Evolutionary conservation across 1,284 basidiomycete species (phyloP).

Genomic region (Cryptococcus floricola): DNA sequence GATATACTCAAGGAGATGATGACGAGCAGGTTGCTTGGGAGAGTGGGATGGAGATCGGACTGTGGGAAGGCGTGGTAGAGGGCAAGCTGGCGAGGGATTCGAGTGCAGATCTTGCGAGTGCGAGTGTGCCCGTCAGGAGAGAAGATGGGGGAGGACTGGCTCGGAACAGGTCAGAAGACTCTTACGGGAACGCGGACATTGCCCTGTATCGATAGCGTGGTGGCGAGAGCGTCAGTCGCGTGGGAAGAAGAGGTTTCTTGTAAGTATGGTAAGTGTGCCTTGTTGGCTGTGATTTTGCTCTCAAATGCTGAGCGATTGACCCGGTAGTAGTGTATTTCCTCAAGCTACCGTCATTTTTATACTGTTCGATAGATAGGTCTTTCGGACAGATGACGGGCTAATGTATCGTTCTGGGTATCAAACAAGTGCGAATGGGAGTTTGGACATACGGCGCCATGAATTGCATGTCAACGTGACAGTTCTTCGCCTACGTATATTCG

Average conservation of each 20-base stretch:
- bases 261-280: background rate
- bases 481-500: background rate
- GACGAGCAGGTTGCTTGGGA: conserved; percentile 38
- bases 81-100: background rate
- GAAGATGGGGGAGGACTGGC: background rate
- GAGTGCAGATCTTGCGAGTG: background rate
- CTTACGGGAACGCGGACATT: background rate
- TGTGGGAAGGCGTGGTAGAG: conserved; percentile 34
- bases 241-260: background rate
- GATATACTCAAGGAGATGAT: conserved; percentile 4
- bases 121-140: background rate
- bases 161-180: background rate
- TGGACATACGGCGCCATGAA: too few species aligned
- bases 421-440: too few species aligned
- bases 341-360: background rate
- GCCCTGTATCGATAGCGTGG: background rate
- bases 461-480: background rate
- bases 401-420: background rate
- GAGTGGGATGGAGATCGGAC: conserved; percentile 41
- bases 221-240: background rate
- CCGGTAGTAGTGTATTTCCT: background rate
- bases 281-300: background rate
- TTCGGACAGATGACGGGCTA: background rate
- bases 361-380: background rate
- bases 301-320: background rate